Evolutionary conservation across 106 monocot genomes (phyloP), one percentile per base, ranked within the genome.

Genomic region (Hemerocallis citrina): DNA sequence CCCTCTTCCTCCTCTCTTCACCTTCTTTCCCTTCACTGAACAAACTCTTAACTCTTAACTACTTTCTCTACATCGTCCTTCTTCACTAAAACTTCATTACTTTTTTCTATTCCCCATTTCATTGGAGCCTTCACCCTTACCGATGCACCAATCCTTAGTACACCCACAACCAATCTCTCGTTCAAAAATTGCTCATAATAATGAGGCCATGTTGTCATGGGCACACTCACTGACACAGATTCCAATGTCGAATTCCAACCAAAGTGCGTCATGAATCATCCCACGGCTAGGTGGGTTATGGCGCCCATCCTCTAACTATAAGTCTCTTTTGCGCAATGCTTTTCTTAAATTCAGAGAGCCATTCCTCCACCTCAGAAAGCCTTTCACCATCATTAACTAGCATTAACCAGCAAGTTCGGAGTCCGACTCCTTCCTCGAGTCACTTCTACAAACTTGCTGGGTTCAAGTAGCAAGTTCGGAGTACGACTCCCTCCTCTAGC

Each of bases 311-410:
- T 25, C 31, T 56, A 7, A 72, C 56, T 5, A 72, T 27, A 7
- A 72, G 40, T 3, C 42, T 43, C 32, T 64, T 42, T 16, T 11
- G n/a, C 32, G 3, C 1, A 19, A 35, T 20, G 14, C 33, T 34
- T 31, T 82, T 61, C 46, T 79, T 66, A 51, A 82, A 88, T 10
- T 27, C 22, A 13, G 68, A 17, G 19, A 74, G 24, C 56, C 64
- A 51, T 45, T 41, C 64, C 43, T 63, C 63, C 61, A 72, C 30
- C 43, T 48, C 34, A 0, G 7, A 1, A 13, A 7, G 6, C 12
- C 11, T 28, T 34, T 35, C 58, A 19, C 1, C 38, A 4, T 75
- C 51, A 57, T 74, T 79, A 28, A 88, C n/a, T n/a, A n/a, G n/a
- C n/a, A n/a, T n/a, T n/a, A n/a, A n/a, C n/a, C n/a, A n/a, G n/a